Base-by-base conservation (phyloP, 2,329 filamentous ascomycete genomes). In the Pyrenochaeta sp. region DNA sequence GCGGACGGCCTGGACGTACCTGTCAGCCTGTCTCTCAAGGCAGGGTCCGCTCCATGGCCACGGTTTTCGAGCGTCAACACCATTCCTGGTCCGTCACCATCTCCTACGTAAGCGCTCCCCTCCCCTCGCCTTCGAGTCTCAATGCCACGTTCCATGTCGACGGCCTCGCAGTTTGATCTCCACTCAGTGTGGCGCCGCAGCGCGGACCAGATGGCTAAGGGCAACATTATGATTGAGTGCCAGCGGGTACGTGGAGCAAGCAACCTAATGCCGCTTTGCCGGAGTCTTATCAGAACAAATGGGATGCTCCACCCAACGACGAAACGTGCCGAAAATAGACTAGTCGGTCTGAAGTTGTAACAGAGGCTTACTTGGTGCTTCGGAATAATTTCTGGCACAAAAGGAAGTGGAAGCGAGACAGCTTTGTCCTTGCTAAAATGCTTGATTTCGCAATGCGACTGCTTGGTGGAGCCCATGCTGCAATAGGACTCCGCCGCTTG, bases 241-340 rank as follows among this genome's bases (percentile, higher is more conserved):
- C 59, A 61, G 32, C 44, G 35, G 56, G 56, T 40, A 56, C 51
- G 55, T 51, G 53, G 44, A 50, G 49, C 52, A 46, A 59, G 49
- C 51, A 49, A 51, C 58, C 51, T 52, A 55, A 55, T 65, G 61
- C 66, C 63, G 64, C 58, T 55, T 52, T 56, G 54, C 62, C 51
- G 51, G 57, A 44, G 41, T 45, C 41, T 52, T 36, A 12, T 40
- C 36, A 56, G 51, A 58, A 57, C 67, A 57, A 71, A 67, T 69
- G 46, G 54, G 58, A 55, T 53, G 47, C 43, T 36, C 41, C 29
- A n/a, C n/a, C n/a, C n/a, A 30, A 41, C 52, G 51, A 59, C 64
- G 67, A 71, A 69, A 69, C 66, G 43, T 57, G 39, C 54, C 60
- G 54, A 58, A 61, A 54, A 51, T 48, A 36, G 59, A 53, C 58